A percentile compares a stretch with the other conserved stretches of the same genome.
Evolutionary conservation across 2,329 filamentous ascomycete species (phyloP).

Genomic region (Fusarium sp.): DNA sequence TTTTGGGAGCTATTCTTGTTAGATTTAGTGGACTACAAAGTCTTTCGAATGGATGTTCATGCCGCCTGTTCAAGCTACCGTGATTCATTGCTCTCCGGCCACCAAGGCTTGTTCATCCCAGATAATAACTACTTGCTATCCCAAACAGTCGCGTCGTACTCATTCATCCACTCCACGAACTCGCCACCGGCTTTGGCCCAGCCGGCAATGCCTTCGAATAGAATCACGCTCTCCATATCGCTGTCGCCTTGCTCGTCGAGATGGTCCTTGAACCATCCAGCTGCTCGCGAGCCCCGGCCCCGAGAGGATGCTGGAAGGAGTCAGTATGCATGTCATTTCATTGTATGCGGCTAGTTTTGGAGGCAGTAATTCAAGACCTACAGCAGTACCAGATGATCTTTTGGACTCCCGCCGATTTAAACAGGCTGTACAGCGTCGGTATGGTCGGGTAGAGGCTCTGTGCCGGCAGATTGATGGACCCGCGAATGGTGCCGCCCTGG

Average conservation of each 20-base stretch:
- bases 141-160: slow-evolving; percentile 49
- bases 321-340: neutral
- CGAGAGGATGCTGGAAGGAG: slow-evolving; percentile 61
- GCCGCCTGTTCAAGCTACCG: neutral
- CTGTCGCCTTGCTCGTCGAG: slow-evolving; percentile 55
- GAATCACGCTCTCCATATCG: slow-evolving; percentile 60
- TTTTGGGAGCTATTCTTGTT: neutral
- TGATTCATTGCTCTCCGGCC: neutral
- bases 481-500: slow-evolving; percentile 67
- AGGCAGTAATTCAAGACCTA: slow-evolving; percentile 42
- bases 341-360: neutral
- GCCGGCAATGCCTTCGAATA: slow-evolving; percentile 65
- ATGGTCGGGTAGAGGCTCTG: slow-evolving; percentile 59
- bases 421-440: slow-evolving; percentile 55
- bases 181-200: slow-evolving; percentile 62
- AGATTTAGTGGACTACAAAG: no score
- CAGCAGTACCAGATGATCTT: slow-evolving; percentile 63
- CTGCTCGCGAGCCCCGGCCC: slow-evolving; percentile 66
- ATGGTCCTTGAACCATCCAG: slow-evolving; percentile 67
- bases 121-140: neutral
- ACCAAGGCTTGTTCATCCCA: neutral
- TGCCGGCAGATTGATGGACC: slow-evolving; percentile 64
- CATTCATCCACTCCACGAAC: slow-evolving; percentile 61
- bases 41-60: neutral
- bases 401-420: slow-evolving; percentile 54